Evolutionary conservation across 2,329 filamentous ascomycete species (phyloP), one percentile per base, ranked within the genome.

Genomic region (Kalmusia sp.): DNA sequence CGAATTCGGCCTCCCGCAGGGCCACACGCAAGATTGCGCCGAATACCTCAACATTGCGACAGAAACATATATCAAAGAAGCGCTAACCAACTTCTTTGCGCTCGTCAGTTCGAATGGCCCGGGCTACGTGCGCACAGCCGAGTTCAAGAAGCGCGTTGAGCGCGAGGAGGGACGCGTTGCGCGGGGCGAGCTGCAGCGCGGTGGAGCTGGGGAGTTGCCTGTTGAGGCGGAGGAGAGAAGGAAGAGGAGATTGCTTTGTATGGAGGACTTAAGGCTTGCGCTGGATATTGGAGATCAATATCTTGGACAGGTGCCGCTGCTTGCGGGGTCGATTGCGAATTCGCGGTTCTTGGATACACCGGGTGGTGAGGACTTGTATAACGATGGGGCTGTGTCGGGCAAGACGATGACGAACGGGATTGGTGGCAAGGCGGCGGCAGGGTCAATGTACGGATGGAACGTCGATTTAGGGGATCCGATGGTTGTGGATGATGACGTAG

Each of bases 191-290:
- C 72, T 96, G 1, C 79, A 84, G 15, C 83, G 91, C 61, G 90
- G 92, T 53, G 88, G 89, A 54, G 88, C 84, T 41, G 92, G 92
- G 1, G 76, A 96, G 24, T 77, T 97, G 5, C 93, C 93, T 0
- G 79, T 92, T 30, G 92, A 97, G 73, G 85, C 90, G 3, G 92
- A 90, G 69, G 88, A 89, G 48, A 87, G 89, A 14, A 85, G 85
- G 50, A 86, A 89, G 63, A 82, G 92, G 33, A 84, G 87, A 5
- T 86, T 90, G 1, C 76, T 97, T 1, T 87, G 87, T 12, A 88
- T 93, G 77, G 86, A 87, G 15, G 93, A 97, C 71, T 75, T 97
- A 41, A 84, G 89, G 31, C 78, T 96, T 3, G 87, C 91, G 0
- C 73, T 96, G 14, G 85, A 90, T 54, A 82, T 96, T 59, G 87